Conservation (phyloP, 2,329 filamentous ascomycete genomes). For the Zymoseptoria crescenta region DNA sequence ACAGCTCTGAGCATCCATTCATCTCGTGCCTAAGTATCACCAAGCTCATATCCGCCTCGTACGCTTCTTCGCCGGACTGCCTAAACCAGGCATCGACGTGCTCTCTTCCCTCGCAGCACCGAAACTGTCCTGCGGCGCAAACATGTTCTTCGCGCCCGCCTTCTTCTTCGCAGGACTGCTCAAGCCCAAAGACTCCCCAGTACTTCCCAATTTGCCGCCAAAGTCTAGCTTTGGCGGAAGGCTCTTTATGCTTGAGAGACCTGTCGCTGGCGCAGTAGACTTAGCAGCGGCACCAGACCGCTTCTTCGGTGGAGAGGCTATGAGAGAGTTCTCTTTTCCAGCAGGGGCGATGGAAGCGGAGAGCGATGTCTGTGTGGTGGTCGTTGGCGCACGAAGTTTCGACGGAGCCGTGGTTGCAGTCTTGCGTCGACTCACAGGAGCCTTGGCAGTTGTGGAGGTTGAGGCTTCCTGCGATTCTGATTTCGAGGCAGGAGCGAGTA, state of each 20-base stretch:
- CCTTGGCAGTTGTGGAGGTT: background rate
- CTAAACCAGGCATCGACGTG: conserved; percentile 9
- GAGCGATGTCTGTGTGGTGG: background rate
- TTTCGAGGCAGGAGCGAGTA: background rate
- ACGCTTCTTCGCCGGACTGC: conserved; percentile 24
- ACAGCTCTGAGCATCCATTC: background rate
- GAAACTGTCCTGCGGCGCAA: conserved; percentile 4
- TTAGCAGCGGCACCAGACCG: conserved; percentile 1
- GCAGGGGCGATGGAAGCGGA: conserved; percentile 5
- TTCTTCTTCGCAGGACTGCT: conserved; percentile 27
- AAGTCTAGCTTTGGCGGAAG: conserved; percentile 24
- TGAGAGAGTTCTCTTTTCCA: conserved; percentile 22
- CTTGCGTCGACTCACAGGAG: background rate
- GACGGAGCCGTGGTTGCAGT: conserved; percentile 13
- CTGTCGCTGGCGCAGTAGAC: conserved; percentile 4
- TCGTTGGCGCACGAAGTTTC: conserved; percentile 19
- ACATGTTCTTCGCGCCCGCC: conserved; percentile 19
- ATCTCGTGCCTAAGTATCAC: background rate
- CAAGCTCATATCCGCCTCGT: conserved; percentile 3
- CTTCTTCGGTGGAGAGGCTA: conserved; percentile 27
- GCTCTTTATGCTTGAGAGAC: conserved; percentile 4
- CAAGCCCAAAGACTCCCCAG: conserved; percentile 2
- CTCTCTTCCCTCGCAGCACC: conserved; percentile 17
- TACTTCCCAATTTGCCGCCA: conserved; percentile 4
- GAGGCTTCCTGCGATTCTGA: background rate